Evolutionary conservation across 1,139 yeast genomes (phyloP).

Genomic region (Insectozyma bohioensis): DNA sequence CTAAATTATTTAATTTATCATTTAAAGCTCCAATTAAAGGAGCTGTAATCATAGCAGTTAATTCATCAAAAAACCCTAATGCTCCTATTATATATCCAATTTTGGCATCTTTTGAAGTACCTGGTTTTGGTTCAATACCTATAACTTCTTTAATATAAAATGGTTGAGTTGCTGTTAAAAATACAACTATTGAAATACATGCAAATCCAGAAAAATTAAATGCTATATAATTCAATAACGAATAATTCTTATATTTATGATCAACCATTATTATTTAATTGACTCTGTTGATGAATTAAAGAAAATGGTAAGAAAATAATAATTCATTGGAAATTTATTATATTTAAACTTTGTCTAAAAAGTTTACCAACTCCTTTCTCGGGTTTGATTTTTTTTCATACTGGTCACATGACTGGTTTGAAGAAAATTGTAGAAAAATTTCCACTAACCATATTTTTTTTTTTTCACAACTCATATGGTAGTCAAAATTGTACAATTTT

Average conservation of each 20-base stretch:
- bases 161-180: constrained; percentile 66
- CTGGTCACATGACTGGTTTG: too few relatives aligned
- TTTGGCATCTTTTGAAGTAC: constrained; percentile 22
- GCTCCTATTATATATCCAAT: constrained; percentile 61
- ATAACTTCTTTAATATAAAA: constrained; percentile 60
- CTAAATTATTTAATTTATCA: constrained; percentile 37
- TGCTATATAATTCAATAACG: constrained; percentile 21
- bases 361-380: too few relatives aligned
- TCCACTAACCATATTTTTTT: too few relatives aligned
- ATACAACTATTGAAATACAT: constrained; percentile 63
- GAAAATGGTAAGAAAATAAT: too few relatives aligned
- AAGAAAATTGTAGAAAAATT: too few relatives aligned
- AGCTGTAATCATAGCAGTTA: constrained; percentile 51
- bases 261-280: constrained; percentile 1
- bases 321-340: too few relatives aligned
- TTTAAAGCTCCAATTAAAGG: constrained; percentile 66
- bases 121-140: constrained; percentile 28
- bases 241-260: constrained; percentile 14
- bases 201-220: constrained; percentile 42
- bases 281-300: too few relatives aligned
- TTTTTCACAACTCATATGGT: too few relatives aligned
- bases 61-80: constrained; percentile 64
- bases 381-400: too few relatives aligned
- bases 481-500: too few relatives aligned
- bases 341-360: too few relatives aligned